Base-by-base conservation (phyloP, 2,329 filamentous ascomycete species). In the Bipolaris zeicola region DNA sequence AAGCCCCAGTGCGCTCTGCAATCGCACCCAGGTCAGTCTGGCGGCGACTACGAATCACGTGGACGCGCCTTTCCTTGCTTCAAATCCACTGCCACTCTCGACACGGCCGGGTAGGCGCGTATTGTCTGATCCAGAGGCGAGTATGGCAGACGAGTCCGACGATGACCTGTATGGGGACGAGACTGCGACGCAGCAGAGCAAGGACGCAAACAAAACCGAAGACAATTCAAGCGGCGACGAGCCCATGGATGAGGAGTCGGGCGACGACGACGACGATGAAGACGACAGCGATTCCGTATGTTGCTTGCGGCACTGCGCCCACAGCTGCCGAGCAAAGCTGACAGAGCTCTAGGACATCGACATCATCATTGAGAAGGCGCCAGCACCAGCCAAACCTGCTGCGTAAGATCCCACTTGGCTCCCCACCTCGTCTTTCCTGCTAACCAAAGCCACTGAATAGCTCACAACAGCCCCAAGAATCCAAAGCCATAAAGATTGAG, bases 131-230 rank as follows among this genome's bases (percentile, higher is more conserved):
- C 13, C 20, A 24, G 39, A 20, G 22, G 18, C 43, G 18, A 58
- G 59, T 36, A 82, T 82, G 80, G 80, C 81, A 38, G 80, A 82
- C 59, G 81, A 82, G 60, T 81, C 82, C 52, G 80, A 83, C 56
- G 81, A 82, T 61, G 80, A 82, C 71, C 78, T 83, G 61, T 83
- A 83, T 68, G 76, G 75, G 46, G 66, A 69, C n/a, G 70, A 76
- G 55, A 62, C 64, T 11, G 55, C 64, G 26, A 52, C 56, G 8
- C 62, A 68, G 46, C 48, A 63, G 16, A 63, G 62, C 42, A 69
- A 71, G 43, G 57, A 61, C 24, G 58, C 51, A 43, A 73, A 69
- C 55, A 62, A 65, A 55, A 67, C 71, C 16, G 64, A 67, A 20
- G 69, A 71, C 6, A 71, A 50, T 8, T 75, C 74, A 3, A 71